A percentile compares a stretch with the other conserved stretches of the same genome.
Conservation (phyloP, 768 basidiomycete species). For the Lactarius hatsudake region DNA sequence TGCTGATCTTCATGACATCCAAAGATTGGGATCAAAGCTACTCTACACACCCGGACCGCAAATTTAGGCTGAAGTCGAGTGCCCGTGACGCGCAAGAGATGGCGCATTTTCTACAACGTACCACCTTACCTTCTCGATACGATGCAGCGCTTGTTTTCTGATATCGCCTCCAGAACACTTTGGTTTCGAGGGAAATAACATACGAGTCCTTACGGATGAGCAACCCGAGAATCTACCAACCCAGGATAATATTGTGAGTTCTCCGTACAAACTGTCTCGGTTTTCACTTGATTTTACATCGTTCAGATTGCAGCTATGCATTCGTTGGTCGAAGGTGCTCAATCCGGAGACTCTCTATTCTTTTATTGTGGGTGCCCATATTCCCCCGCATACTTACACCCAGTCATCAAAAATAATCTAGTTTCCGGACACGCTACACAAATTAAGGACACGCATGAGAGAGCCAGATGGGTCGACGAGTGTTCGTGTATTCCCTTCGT, state of each 20-base stretch:
- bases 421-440: background rate
- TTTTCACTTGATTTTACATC: background rate
- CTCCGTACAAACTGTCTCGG: background rate
- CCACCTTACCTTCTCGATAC: background rate
- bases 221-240: background rate
- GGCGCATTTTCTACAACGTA: slow-evolving; percentile 3
- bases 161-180: background rate
- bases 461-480: background rate
- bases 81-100: background rate
- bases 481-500: background rate
- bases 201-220: background rate
- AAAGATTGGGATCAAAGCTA: slow-evolving; percentile 15
- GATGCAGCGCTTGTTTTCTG: background rate
- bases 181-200: background rate
- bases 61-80: background rate
- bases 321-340: background rate
- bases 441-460: background rate
- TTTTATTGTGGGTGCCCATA: slow-evolving; percentile 1
- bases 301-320: background rate
- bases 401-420: background rate
- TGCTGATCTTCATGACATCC: background rate
- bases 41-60: background rate
- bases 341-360: background rate
- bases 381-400: background rate
- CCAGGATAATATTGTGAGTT: slow-evolving; percentile 5